Evolutionary conservation across 1,284 basidiomycete genomes (phyloP).

Genomic region (Cryptococcus jaspeensis): DNA sequence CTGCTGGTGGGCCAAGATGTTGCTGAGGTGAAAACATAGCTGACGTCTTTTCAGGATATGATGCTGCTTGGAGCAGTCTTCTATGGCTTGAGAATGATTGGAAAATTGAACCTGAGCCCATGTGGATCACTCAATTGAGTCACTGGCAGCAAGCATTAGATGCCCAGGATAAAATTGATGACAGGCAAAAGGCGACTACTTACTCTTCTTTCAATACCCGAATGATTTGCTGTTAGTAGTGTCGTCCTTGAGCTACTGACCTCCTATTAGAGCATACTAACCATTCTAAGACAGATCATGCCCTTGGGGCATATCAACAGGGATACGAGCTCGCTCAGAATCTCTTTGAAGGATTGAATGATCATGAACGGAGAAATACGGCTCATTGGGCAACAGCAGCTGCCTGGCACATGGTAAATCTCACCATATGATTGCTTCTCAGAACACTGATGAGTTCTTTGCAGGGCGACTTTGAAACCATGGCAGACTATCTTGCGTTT

Average conservation of each 20-base stretch:
- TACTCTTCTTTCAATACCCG: constrained; percentile 37
- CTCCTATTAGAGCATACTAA: neutral
- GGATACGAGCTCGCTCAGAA: constrained; percentile 37
- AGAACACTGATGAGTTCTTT: neutral
- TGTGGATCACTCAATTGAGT: constrained; percentile 41
- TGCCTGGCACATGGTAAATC: constrained; percentile 44
- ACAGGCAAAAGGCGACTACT: constrained; percentile 14
- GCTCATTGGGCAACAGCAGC: constrained; percentile 43
- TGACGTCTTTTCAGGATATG: constrained; percentile 19
- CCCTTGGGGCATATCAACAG: constrained; percentile 34
- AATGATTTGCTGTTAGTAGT: constrained; percentile 38
- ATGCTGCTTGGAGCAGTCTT: constrained; percentile 38
- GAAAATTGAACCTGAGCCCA: constrained; percentile 29
- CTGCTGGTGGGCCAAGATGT: neutral
- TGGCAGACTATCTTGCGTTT: constrained; percentile 44
- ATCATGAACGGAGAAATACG: constrained; percentile 35
- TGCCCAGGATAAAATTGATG: constrained; percentile 29
- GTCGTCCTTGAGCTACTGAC: neutral
- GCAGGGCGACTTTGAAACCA: constrained; percentile 41
- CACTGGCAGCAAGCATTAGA: constrained; percentile 36
- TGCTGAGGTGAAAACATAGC: neutral
- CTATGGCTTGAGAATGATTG: constrained; percentile 35
- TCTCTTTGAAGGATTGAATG: constrained; percentile 37
- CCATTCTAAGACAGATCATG: constrained; percentile 26
- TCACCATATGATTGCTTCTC: neutral